These are phyloP conservation scores for Amanita muscaria DNA, from an alignment of 768 basidiomycete genomes.

Conservation along the genomic window DNA sequence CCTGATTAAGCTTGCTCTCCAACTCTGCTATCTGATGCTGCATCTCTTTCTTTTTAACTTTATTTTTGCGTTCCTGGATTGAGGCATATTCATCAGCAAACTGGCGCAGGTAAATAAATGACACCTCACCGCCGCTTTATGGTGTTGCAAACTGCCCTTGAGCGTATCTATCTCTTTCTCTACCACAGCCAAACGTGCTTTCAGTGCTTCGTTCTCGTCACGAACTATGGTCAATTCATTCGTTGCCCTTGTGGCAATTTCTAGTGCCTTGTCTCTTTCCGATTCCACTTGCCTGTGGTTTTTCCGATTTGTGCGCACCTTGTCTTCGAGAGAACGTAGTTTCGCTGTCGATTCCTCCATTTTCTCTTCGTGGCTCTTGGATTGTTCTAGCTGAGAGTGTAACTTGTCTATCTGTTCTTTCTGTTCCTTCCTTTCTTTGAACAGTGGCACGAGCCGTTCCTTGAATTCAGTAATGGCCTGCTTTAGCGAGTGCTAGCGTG, in stretches of 20 bases:
- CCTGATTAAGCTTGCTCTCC: conserved; percentile 5
- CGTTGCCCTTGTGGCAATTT: conserved; percentile 20
- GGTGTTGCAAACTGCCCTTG: conserved; percentile 23
- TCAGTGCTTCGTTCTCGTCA: conserved; percentile 11
- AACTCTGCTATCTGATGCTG: conserved; percentile 12
- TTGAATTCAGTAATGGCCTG: conserved; percentile 32
- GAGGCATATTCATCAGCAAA: neutral
- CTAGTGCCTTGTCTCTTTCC: conserved; percentile 22
- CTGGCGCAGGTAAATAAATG: neutral
- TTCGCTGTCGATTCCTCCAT: conserved; percentile 14
- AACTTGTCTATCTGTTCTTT: conserved; percentile 19
- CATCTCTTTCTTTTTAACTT: conserved; percentile 10
- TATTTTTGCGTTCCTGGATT: conserved; percentile 10
- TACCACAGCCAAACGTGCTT: conserved; percentile 16
- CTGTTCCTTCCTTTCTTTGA: conserved; percentile 22
- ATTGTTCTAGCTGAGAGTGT: conserved; percentile 12
- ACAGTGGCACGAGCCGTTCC: conserved; percentile 32
- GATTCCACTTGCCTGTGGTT: conserved; percentile 12
- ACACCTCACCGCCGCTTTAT: conserved; percentile 19
- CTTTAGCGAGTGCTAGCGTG: conserved; percentile 23
- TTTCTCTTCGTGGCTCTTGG: conserved; percentile 10
- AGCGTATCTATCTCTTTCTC: conserved; percentile 23
- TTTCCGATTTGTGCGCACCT: conserved; percentile 15
- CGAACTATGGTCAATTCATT: conserved; percentile 17
- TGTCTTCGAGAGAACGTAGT: conserved; percentile 13